Percentiles rank a stretch among this genome's conserved stretches.
phyloP scores from a whole-genome alignment of 2,329 filamentous ascomycete species.

The Fusarium annulatum region DNA sequence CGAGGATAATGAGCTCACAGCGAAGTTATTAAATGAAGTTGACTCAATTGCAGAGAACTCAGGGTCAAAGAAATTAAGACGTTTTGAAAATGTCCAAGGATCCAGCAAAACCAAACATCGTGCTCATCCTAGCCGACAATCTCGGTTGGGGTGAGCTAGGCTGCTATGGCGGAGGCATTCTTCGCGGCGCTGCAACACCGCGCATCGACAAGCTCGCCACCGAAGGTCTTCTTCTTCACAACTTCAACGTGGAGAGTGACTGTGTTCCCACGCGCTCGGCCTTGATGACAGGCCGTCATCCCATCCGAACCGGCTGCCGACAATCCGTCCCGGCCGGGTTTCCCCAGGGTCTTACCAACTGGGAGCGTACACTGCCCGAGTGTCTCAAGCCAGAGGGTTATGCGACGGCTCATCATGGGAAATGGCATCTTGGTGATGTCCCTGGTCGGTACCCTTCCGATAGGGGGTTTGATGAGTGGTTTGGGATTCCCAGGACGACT shows the following conservation, averaged over 20 bases:
- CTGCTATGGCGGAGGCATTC: conserved; percentile 48
- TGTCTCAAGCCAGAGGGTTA: conserved; percentile 46
- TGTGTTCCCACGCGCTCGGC: conserved; percentile 51
- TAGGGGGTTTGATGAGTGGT: conserved; percentile 53
- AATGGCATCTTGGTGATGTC: conserved; percentile 52
- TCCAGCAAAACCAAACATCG: conserved; percentile 44
- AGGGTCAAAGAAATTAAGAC: background rate
- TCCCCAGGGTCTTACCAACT: conserved; percentile 48
- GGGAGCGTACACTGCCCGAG: conserved; percentile 49
- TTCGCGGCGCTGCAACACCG: conserved; percentile 50
- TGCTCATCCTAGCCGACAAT: conserved; percentile 52
- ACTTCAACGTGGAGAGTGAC: conserved; percentile 54
- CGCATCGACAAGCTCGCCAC: conserved; percentile 49
- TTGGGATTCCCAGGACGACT: conserved; percentile 51
- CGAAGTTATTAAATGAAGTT: background rate
- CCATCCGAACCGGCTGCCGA: conserved; percentile 49
- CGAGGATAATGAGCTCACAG: background rate
- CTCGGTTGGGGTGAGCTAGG: conserved; percentile 53
- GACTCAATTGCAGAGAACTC: background rate
- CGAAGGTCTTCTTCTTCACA: conserved; percentile 49
- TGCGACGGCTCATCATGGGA: conserved; percentile 49
- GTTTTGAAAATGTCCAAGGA: conserved; percentile 21
- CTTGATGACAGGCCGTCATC: conserved; percentile 51
- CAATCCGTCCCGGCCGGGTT: conserved; percentile 50
- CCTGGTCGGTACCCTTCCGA: conserved; percentile 50